A percentile compares a stretch with the other conserved stretches of the same genome.
These are phyloP conservation scores for Coprinellus aureogranulatus DNA, from an alignment of 768 basidiomycete genomes.

Conservation along the genomic window DNA sequence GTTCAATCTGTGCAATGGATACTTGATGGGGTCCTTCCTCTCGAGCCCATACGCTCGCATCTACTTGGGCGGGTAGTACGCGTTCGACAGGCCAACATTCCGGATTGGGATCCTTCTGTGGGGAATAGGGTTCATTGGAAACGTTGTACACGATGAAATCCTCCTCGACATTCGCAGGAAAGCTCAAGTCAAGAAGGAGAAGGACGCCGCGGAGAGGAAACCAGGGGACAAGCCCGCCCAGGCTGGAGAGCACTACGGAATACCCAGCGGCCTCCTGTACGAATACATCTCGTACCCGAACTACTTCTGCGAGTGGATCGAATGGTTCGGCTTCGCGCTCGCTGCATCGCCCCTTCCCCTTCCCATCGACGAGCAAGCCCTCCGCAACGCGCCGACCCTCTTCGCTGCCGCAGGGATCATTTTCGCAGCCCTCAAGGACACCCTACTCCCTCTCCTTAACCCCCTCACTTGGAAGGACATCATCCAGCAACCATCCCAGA, in stretches of 20 bases:
- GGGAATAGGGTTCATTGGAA: slow-evolving; percentile 70
- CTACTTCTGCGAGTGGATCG: slow-evolving; percentile 93
- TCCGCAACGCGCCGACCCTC: slow-evolving; percentile 7
- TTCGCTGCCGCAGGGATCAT: neutral
- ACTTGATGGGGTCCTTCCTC: slow-evolving; percentile 67
- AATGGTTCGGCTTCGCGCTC: slow-evolving; percentile 87
- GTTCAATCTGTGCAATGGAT: slow-evolving; percentile 77
- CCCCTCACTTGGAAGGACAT: slow-evolving; percentile 18
- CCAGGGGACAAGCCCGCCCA: slow-evolving; percentile 2
- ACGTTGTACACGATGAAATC: slow-evolving; percentile 88
- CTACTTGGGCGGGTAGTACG: slow-evolving; percentile 35
- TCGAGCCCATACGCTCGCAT: slow-evolving; percentile 51
- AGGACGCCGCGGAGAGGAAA: slow-evolving; percentile 12
- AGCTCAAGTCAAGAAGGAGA: slow-evolving; percentile 38
- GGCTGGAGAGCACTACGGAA: slow-evolving; percentile 61
- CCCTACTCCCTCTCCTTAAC: slow-evolving; percentile 14
- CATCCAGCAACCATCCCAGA: slow-evolving; percentile 25
- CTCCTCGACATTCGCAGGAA: slow-evolving; percentile 78
- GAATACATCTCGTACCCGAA: slow-evolving; percentile 84
- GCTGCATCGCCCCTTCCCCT: slow-evolving; percentile 59
- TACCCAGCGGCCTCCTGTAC: slow-evolving; percentile 80
- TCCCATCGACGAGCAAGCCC: slow-evolving; percentile 17
- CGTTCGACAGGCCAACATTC: slow-evolving; percentile 43
- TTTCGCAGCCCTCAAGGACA: slow-evolving; percentile 8
- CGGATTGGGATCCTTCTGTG: slow-evolving; percentile 66